These are phyloP conservation scores for Diversispora epigaea DNA, from an alignment of 192 early-diverging fungal species.

Conservation along the genomic window DNA sequence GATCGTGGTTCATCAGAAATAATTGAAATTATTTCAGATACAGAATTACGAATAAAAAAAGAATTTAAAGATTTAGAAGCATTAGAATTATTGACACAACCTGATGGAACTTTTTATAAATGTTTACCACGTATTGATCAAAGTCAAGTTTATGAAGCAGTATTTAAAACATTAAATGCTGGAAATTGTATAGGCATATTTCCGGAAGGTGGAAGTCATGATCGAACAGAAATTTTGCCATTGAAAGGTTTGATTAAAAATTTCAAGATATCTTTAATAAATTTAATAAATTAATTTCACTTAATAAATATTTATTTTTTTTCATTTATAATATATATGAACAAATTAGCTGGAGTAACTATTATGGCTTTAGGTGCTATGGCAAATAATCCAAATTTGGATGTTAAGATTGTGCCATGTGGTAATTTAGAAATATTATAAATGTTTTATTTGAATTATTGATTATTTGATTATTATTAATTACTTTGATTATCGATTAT, in stretches of 20 bases:
- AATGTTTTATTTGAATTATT: background rate
- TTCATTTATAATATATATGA: conserved; percentile 1
- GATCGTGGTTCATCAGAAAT: conserved; percentile 65
- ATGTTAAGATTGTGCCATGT: conserved; percentile 92
- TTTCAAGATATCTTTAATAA: background rate
- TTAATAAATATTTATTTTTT: background rate
- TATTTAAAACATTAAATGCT: conserved; percentile 73
- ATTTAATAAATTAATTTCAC: no score
- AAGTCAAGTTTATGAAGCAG: conserved; percentile 77
- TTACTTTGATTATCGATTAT: background rate
- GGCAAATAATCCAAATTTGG: conserved; percentile 74
- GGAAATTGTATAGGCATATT: conserved; percentile 91
- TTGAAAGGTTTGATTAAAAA: conserved; percentile 67
- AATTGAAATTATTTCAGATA: conserved; percentile 77
- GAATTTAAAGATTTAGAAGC: conserved; percentile 76
- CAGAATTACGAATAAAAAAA: conserved; percentile 70
- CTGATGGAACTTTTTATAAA: conserved; percentile 63
- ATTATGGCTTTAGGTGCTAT: conserved; percentile 90
- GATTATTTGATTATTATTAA: background rate
- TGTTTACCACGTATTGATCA: conserved; percentile 88
- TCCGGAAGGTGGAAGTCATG: conserved; percentile 98
- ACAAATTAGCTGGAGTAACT: conserved; percentile 66
- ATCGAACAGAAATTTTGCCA: conserved; percentile 93
- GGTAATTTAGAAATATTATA: conserved; percentile 31
- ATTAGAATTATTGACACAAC: conserved; percentile 58